Evolutionary conservation across 106 monocot genomes (phyloP).

Genomic region (Dendrobium nobile): DNA sequence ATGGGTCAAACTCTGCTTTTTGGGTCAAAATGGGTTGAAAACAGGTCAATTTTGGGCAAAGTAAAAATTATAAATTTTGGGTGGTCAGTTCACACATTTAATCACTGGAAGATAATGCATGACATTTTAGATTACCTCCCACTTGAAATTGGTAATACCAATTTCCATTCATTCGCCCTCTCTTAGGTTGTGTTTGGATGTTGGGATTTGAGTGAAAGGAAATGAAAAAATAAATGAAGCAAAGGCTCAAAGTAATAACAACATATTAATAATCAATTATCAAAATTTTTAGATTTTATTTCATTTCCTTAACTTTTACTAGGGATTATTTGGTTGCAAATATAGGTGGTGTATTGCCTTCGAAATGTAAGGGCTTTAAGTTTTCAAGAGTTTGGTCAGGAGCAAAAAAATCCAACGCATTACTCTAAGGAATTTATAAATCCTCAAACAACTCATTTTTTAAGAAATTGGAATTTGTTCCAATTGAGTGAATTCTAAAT

Average conservation of each 20-base stretch:
- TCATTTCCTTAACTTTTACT: neutral
- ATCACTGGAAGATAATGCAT: slow-evolving; percentile 82
- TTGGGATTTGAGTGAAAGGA: neutral
- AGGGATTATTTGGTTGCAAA: no score
- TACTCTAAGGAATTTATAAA: no score
- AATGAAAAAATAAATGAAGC: neutral
- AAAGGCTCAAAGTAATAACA: neutral
- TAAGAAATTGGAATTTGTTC: no score
- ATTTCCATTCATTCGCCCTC: neutral
- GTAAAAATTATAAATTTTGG: slow-evolving; percentile 99
- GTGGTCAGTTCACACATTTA: slow-evolving; percentile 98
- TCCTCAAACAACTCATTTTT: no score
- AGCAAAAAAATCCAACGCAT: no score
- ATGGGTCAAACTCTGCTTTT: no score
- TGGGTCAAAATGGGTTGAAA: no score
- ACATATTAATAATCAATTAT: neutral
- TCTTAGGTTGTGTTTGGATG: neutral
- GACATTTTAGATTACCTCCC: slow-evolving; percentile 96
- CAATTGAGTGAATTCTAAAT: no score
- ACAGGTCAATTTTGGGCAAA: slow-evolving; percentile 36
- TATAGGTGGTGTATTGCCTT: no score
- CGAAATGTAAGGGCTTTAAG: no score
- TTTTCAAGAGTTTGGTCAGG: no score
- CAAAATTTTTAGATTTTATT: neutral
- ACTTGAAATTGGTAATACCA: slow-evolving; percentile 87